A percentile compares a stretch with the other conserved stretches of the same genome.
Evolutionary conservation across 306 rosid genomes (phyloP).

Genomic region (Psophocarpus tetragonolobus): DNA sequence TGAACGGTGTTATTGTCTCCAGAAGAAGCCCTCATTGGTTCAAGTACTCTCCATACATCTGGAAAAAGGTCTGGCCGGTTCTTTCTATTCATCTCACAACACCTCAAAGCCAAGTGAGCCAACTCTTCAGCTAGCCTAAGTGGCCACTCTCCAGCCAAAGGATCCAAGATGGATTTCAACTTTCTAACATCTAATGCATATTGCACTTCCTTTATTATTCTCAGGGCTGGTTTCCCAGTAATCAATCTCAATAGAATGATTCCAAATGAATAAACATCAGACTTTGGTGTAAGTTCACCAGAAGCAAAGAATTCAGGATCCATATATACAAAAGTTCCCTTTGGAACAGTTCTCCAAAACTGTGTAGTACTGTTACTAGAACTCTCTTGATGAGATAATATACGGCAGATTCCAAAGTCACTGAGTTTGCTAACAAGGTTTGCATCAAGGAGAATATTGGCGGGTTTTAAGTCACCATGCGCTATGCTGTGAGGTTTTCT

Average conservation of each 20-base stretch:
- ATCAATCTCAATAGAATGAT: conserved; percentile 61
- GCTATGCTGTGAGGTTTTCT: conserved; percentile 72
- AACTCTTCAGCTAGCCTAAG: conserved; percentile 67
- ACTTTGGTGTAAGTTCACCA: conserved; percentile 77
- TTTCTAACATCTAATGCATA: conserved; percentile 56
- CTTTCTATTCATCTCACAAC: conserved; percentile 65
- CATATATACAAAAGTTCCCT: conserved; percentile 68
- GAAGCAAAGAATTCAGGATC: conserved; percentile 79
- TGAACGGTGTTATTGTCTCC: conserved; percentile 43
- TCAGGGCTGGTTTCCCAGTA: conserved; percentile 73
- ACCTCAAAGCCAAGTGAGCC: conserved; percentile 72
- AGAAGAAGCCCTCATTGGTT: conserved; percentile 70
- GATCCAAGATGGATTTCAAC: conserved; percentile 64
- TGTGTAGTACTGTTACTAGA: conserved; percentile 42
- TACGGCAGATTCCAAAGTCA: conserved; percentile 74
- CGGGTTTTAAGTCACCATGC: conserved; percentile 86
- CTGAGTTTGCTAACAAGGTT: conserved; percentile 77
- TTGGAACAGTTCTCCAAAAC: conserved; percentile 61
- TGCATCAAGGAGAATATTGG: conserved; percentile 75
- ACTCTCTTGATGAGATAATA: conserved; percentile 43
- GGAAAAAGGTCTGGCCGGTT: conserved; percentile 66
- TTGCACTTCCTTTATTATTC: conserved; percentile 62
- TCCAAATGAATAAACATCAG: conserved; percentile 95
- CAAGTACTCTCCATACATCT: conserved; percentile 80
- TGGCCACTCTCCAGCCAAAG: conserved; percentile 97